phyloP scores from a whole-genome alignment of 2,329 filamentous ascomycete genomes.

The Trichophyton equinum region DNA sequence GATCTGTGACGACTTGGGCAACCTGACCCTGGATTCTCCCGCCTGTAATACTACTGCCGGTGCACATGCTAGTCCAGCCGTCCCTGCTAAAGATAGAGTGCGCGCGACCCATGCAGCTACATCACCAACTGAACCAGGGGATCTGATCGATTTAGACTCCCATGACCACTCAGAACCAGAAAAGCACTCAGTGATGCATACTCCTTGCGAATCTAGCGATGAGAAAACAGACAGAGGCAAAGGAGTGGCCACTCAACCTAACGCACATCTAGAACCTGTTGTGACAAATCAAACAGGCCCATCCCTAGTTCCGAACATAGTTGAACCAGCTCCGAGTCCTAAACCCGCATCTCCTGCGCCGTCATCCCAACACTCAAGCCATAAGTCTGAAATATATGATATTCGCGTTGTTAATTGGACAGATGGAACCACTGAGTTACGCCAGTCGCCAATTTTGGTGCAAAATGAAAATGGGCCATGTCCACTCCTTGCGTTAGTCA shows the following conservation, averaged over 20 bases:
- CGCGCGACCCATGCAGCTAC: neutral
- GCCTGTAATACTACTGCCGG: neutral
- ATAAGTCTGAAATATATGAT: constrained; percentile 62
- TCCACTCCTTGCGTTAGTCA: constrained; percentile 82
- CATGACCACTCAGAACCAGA: neutral
- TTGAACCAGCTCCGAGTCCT: neutral
- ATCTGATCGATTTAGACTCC: neutral
- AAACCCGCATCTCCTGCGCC: neutral
- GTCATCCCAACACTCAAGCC: neutral
- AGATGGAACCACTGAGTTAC: constrained; percentile 51
- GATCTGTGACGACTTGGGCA: neutral
- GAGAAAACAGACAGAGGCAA: neutral
- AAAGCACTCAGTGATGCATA: neutral
- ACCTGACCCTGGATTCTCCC: neutral
- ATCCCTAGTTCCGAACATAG: neutral
- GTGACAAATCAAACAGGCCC: neutral
- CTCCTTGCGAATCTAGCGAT: neutral
- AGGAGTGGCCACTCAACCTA: neutral
- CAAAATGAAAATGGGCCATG: constrained; percentile 94
- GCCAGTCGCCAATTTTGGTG: constrained; percentile 74
- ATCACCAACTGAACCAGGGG: neutral
- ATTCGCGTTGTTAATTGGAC: constrained; percentile 86
- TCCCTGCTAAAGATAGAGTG: neutral
- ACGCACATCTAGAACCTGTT: neutral
- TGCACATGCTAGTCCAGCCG: neutral